A percentile compares a stretch with the other conserved stretches of the same genome.
Conservation (phyloP, 805 yeast genomes). For the Starmerella ratchasimensis region DNA sequence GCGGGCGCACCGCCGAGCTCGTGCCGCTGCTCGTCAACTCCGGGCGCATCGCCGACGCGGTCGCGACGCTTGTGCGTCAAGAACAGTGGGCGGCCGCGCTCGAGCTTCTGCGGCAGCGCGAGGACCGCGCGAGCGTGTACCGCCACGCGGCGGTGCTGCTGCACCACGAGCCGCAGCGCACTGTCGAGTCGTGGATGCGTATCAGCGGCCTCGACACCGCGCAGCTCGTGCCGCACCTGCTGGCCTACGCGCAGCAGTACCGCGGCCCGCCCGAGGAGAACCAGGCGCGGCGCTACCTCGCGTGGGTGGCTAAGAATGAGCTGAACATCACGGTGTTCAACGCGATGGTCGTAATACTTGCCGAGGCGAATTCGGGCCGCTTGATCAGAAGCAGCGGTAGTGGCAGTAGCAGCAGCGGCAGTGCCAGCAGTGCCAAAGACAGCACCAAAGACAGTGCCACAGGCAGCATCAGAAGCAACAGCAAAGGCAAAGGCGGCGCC, state of each 20-base stretch:
- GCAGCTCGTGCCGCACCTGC: slow-evolving; percentile 59
- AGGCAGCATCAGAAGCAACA: background rate
- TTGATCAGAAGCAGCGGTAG: too few species aligned
- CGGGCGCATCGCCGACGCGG: slow-evolving; percentile 53
- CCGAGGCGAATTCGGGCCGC: slow-evolving; percentile 31
- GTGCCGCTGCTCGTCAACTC: slow-evolving; percentile 53
- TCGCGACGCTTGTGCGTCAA: slow-evolving; percentile 52
- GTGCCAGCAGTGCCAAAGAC: too few species aligned
- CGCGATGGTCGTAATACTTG: slow-evolving; percentile 50
- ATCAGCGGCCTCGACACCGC: slow-evolving; percentile 41
- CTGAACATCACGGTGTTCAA: slow-evolving; percentile 42
- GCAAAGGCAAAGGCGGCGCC: background rate
- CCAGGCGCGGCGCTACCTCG: slow-evolving; percentile 53
- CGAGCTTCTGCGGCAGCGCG: slow-evolving; percentile 34
- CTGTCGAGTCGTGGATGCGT: slow-evolving; percentile 70
- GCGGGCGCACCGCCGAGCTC: slow-evolving; percentile 51
- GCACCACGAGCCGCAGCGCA: slow-evolving; percentile 50
- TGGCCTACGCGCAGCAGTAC: slow-evolving; percentile 41
- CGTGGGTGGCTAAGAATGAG: slow-evolving; percentile 31
- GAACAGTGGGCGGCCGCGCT: slow-evolving; percentile 67
- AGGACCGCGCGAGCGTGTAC: slow-evolving; percentile 37
- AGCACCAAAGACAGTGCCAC: slow-evolving; percentile 34
- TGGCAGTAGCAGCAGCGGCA: too few species aligned
- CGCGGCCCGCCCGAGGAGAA: slow-evolving; percentile 36
- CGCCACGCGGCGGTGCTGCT: slow-evolving; percentile 56